These are phyloP conservation scores for Nothopassalora personata DNA, from an alignment of 2,329 filamentous ascomycete species.

Conservation along the genomic window DNA sequence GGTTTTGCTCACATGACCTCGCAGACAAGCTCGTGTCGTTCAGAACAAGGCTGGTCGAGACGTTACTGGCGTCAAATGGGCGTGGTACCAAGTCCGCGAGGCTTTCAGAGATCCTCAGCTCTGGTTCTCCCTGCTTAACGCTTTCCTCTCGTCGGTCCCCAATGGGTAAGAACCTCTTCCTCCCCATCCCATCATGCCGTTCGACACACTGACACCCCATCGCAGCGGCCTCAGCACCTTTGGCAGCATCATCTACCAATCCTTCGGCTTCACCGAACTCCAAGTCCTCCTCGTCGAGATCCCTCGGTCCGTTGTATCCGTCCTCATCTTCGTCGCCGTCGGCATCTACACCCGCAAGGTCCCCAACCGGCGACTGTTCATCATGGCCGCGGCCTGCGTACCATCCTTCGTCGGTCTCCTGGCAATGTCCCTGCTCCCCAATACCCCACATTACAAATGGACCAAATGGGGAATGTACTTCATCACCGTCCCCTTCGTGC, in stretches of 20 bases:
- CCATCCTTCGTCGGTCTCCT: constrained; percentile 34
- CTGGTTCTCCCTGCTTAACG: constrained; percentile 28
- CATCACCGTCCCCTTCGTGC: constrained; percentile 31
- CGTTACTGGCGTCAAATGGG: constrained; percentile 28
- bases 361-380: constrained; percentile 30
- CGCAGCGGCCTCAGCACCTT: constrained; percentile 24
- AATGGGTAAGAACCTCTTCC: constrained; percentile 18
- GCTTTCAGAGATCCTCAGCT: constrained; percentile 27
- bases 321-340: constrained; percentile 31
- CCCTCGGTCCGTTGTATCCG: constrained; percentile 28
- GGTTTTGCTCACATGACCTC: not conserved
- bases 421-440: constrained; percentile 33
- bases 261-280: constrained; percentile 28
- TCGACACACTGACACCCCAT: not conserved
- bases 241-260: constrained; percentile 23
- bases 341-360: constrained; percentile 30
- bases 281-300: constrained; percentile 34
- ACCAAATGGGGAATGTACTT: constrained; percentile 35
- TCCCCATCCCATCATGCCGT: no score
- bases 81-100: constrained; percentile 26
- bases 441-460: constrained; percentile 31
- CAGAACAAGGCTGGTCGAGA: constrained; percentile 30
- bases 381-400: constrained; percentile 31
- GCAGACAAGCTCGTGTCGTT: constrained; percentile 25
- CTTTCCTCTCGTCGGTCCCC: constrained; percentile 25